Percentiles rank a stretch among this genome's conserved stretches.
These are phyloP conservation scores for Asterionellopsis glacialis DNA, from an alignment of 108 stramenopile species.

Conservation along the genomic window DNA sequence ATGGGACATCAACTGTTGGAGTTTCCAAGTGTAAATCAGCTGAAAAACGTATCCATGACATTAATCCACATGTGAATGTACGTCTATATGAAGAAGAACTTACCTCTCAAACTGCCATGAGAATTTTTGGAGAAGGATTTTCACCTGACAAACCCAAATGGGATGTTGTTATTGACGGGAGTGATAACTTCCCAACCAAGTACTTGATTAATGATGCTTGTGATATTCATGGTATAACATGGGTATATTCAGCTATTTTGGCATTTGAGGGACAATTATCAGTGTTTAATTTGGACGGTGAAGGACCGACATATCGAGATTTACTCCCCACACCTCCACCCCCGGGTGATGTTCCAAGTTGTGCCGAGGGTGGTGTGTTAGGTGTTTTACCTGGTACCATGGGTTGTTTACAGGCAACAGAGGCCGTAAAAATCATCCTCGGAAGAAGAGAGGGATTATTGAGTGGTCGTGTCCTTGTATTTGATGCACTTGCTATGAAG, in stretches of 20 bases:
- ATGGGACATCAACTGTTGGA: constrained; percentile 78
- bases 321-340: constrained; percentile 87
- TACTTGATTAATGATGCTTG: constrained; percentile 95
- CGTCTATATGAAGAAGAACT: constrained; percentile 64
- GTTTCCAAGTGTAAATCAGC: constrained; percentile 83
- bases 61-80: constrained; percentile 85
- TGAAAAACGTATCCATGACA: constrained; percentile 48
- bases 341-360: constrained; percentile 88
- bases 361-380: constrained; percentile 94
- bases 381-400: constrained; percentile 93
- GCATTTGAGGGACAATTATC: constrained; percentile 92
- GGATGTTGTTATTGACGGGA: constrained; percentile 90
- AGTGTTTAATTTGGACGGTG: constrained; percentile 66
- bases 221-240: constrained; percentile 69
- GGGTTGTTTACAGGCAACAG: constrained; percentile 93
- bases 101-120: constrained; percentile 66
- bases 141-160: constrained; percentile 27
- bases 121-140: constrained; percentile 63
- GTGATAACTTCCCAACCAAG: constrained; percentile 95
- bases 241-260: constrained; percentile 90
- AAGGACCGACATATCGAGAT: constrained; percentile 87
- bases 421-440: constrained; percentile 81
- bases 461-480: constrained; percentile 72
- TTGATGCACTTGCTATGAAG: constrained; percentile 82
- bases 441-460: constrained; percentile 54